A percentile compares a stretch with the other conserved stretches of the same genome.
Conservation (phyloP, 2,329 filamentous ascomycete genomes). For the Coniochaeta sp. region DNA sequence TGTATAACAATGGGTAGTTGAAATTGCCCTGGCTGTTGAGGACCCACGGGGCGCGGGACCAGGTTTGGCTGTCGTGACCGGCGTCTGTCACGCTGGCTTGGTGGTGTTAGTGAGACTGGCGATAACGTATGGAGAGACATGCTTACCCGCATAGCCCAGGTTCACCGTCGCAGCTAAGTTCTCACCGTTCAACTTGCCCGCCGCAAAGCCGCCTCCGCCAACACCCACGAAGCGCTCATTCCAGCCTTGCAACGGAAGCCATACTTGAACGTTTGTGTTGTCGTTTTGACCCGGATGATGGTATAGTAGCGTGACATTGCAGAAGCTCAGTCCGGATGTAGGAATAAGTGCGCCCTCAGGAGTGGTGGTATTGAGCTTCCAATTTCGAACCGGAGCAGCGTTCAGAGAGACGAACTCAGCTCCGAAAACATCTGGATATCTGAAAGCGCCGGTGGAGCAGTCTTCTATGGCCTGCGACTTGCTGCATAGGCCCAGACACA, state of each 20-base stretch:
- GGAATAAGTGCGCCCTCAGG: neutral
- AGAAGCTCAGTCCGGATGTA: slow-evolving; percentile 17
- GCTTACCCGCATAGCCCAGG: neutral
- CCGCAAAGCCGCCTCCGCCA: slow-evolving; percentile 26
- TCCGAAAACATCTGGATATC: neutral
- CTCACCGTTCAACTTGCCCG: slow-evolving; percentile 12
- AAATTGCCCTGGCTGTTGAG: neutral
- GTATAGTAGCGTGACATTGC: slow-evolving; percentile 34
- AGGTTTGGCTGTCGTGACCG: slow-evolving; percentile 1
- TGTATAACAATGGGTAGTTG: slow-evolving; percentile 1
- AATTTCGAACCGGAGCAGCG: neutral
- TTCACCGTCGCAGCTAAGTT: neutral
- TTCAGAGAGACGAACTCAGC: neutral
- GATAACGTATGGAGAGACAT: neutral
- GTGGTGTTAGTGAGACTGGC: neutral
- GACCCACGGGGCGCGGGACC: neutral
- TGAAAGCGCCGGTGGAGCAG: slow-evolving; percentile 3
- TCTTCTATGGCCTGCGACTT: neutral
- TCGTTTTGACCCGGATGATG: slow-evolving; percentile 33
- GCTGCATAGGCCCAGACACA: neutral
- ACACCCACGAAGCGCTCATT: slow-evolving; percentile 27
- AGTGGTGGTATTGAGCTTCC: neutral
- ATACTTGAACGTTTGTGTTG: slow-evolving; percentile 24
- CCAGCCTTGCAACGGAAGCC: slow-evolving; percentile 27
- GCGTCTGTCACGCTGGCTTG: slow-evolving; percentile 2